phyloP scores from a whole-genome alignment of 2,329 filamentous ascomycete species.

The Cordyceps cicadae region DNA sequence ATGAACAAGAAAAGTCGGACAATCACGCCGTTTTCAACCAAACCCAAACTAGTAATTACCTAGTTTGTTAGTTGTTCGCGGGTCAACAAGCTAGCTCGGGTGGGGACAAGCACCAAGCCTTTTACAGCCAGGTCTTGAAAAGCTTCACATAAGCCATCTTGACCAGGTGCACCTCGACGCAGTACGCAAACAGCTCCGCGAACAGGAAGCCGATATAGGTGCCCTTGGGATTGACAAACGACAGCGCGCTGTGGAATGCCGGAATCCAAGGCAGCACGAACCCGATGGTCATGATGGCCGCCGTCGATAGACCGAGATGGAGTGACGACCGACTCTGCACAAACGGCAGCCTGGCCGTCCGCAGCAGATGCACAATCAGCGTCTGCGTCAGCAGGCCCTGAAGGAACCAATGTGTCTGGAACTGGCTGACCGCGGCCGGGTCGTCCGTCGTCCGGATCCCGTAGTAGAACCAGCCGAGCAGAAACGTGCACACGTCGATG shows the following conservation, averaged over 20 bases:
- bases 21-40: too few species aligned
- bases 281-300: conserved; percentile 19
- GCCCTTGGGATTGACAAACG: conserved; percentile 16
- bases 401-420: conserved; percentile 22
- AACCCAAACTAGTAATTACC: too few species aligned
- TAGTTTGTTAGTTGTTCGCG: not conserved
- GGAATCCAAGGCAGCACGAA: conserved; percentile 21
- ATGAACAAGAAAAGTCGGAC: too few species aligned
- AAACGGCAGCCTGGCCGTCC: conserved; percentile 21
- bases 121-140: conserved; percentile 21
- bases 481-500: conserved; percentile 20
- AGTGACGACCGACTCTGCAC: conserved; percentile 18
- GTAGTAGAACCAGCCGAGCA: conserved; percentile 19
- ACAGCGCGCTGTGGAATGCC: conserved; percentile 15
- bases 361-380: conserved; percentile 22
- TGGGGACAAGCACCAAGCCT: not conserved
- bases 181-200: conserved; percentile 19
- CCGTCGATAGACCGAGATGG: conserved; percentile 18
- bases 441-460: conserved; percentile 15
- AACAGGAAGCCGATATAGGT: conserved; percentile 19
- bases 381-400: conserved; percentile 23
- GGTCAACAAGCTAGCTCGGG: not conserved
- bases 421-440: conserved; percentile 12
- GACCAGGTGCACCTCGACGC: conserved; percentile 20
- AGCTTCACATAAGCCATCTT: conserved; percentile 21